Conservation (phyloP, 805 yeast genomes). For the Torulaspora indica region DNA sequence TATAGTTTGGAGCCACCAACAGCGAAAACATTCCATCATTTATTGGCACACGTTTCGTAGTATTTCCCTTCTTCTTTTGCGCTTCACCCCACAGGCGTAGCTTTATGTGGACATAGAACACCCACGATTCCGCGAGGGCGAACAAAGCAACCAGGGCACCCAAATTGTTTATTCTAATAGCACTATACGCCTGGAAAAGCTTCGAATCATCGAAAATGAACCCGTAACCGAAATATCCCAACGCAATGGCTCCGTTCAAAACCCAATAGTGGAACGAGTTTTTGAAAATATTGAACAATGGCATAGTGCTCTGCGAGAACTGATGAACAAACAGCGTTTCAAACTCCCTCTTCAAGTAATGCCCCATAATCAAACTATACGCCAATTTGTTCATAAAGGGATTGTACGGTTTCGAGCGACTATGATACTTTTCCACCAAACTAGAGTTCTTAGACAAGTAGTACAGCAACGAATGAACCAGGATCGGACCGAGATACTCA, state of each 20-base stretch:
- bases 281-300: slow-evolving; percentile 77
- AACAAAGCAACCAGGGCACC: slow-evolving; percentile 42
- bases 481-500: slow-evolving; percentile 86
- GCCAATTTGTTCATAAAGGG: slow-evolving; percentile 32
- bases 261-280: slow-evolving; percentile 91
- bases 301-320: slow-evolving; percentile 91
- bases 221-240: slow-evolving; percentile 52
- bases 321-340: slow-evolving; percentile 83
- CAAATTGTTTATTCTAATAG: slow-evolving; percentile 20
- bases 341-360: slow-evolving; percentile 80
- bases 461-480: slow-evolving; percentile 71
- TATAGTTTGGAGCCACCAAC: slow-evolving; percentile 91
- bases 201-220: slow-evolving; percentile 21
- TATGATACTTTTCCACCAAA: slow-evolving; percentile 14
- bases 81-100: slow-evolving; percentile 49
- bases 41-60: slow-evolving; percentile 41
- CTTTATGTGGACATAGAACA: slow-evolving; percentile 64
- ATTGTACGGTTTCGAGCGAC: slow-evolving; percentile 13
- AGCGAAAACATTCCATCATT: slow-evolving; percentile 75
- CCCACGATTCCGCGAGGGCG: slow-evolving; percentile 62
- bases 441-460: slow-evolving; percentile 30
- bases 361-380: slow-evolving; percentile 53
- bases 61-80: slow-evolving; percentile 35
- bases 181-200: slow-evolving; percentile 17
- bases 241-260: slow-evolving; percentile 62